Evolutionary conservation across 1,284 basidiomycete species (phyloP), one percentile per base, ranked within the genome.

Genomic region (Fomitiporia mediterranea): DNA sequence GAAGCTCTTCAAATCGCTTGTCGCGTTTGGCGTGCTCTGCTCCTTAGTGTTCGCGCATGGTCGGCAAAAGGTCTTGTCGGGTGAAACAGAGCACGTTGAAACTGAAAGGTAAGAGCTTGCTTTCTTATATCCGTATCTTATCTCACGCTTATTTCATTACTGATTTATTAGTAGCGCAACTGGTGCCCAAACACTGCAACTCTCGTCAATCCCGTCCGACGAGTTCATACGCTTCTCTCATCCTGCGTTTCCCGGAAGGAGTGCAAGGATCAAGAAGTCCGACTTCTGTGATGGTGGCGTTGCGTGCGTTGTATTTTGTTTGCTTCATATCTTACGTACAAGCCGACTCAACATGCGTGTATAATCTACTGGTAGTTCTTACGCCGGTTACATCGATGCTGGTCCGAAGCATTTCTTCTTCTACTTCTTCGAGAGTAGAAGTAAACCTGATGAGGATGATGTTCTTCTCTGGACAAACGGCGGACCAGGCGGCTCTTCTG

Each of bases 371-470:
- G 37, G 2, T 51, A 73, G 74, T 38, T 64, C 71, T 21, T 75
- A 74, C 61, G 74, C 76, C 0, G 81, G 81, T 17, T 85, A 86
- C 66, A 84, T 88, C 52, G 86, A 89, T 56, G 78, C 81, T 44
- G 77, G 82, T 60, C 83, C 86, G 4, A 78, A 84, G 44, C 85
- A 87, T 61, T 68, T 92, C 30, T 93, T 91, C 73, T 93, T 91
- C 75, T 90, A 89, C 74, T 93, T 92, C 68, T 82, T 82, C 66
- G 80, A 82, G 63, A 77, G 74, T 28, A 68, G 81, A 44, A 68
- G 65, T 9, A 57, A 65, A n/a, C 67, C 69, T 1, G 63, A 67
- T 28, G 67, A 63, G 35, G 72, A 75, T 42, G 72, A 73, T 48
- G 67, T 76, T 0, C 61, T 72, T 25, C 67, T 71, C 50, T 74